Base-by-base conservation (phyloP, 2,329 filamentous ascomycete genomes). In the Fusarium aywerte region DNA sequence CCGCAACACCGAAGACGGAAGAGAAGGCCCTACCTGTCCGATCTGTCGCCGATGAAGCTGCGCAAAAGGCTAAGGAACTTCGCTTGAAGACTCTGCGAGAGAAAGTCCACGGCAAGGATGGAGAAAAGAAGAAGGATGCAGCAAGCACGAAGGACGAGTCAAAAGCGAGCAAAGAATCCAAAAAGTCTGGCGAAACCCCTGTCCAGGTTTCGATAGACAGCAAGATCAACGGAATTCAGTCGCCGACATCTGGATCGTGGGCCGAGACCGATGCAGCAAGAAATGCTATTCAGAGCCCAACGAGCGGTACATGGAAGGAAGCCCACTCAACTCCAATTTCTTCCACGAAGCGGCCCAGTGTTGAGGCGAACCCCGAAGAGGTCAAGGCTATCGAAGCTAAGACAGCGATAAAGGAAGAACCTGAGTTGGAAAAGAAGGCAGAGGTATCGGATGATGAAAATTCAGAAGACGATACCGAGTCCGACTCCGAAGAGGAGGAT, bases 41-140 rank as follows among this genome's bases (percentile, higher is more conserved):
- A 66, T 85, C 83, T 71, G 81, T 88, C 49, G 87, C 87, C 39
- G 84, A 92, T 71, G 90, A 93, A 75, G 88, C 85, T 47, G 88
- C 88, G 1, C 79, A 84, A 70, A 89, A 86, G 76, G 88, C 88
- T 48, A 89, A 89, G 78, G 82, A 88, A 69, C 79, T 84, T 68
- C 83, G 83, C 55, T 80, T 88, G 63, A 81, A 86, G 65, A 80
- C 76, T 70, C 75, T 88, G 62, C 80, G 84, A 53, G 82, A 85
- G 55, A 87, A 87, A 76, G 85, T 85, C 7, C 76, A 87, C 65
- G 84, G 84, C 49, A 84, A 84, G 68, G 78, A 77, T 20, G 72
- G 54, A 13, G 40, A 35, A 13, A 66, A 68, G 23, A 62, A 62
- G n/a, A 52, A 62, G 43, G 62, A 42, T 5, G 31, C 31, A 16